These are phyloP conservation scores for Aspergillus sergii DNA, from an alignment of 2,329 filamentous ascomycete genomes.

Conservation along the genomic window DNA sequence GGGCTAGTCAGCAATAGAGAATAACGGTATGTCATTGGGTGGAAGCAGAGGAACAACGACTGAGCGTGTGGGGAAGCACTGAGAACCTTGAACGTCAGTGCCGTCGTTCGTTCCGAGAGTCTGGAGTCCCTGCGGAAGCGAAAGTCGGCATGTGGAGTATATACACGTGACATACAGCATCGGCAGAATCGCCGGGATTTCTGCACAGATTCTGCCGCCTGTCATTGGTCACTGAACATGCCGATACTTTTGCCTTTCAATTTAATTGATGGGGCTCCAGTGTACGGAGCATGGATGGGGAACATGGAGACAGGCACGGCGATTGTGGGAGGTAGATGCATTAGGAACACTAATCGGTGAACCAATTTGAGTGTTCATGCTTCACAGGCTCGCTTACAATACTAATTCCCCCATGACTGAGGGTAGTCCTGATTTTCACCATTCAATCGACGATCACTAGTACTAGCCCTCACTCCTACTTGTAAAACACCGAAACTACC, in stretches of 20 bases:
- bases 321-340: background rate
- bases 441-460: background rate
- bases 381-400: background rate
- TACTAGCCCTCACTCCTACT: background rate
- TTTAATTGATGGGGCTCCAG: background rate
- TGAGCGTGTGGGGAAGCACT: constrained; percentile 15
- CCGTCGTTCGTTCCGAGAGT: constrained; percentile 30
- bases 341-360: background rate
- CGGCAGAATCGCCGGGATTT: constrained; percentile 30
- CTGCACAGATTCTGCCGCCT: background rate
- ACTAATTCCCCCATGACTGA: background rate
- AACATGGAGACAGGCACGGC: background rate
- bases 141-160: constrained; percentile 35
- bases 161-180: constrained; percentile 25
- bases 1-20: constrained; percentile 3
- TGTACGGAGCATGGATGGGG: background rate
- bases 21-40: background rate
- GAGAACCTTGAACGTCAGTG: constrained; percentile 19
- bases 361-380: background rate
- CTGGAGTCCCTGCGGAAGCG: constrained; percentile 24
- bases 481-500: background rate
- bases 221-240: constrained; percentile 11
- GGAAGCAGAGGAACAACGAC: constrained; percentile 10
- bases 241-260: constrained; percentile 8
- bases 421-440: background rate